Evolutionary conservation across 176 grass and related monocot genomes (phyloP), one percentile per base, ranked within the genome.

Genomic region (Oryza officinalis): DNA sequence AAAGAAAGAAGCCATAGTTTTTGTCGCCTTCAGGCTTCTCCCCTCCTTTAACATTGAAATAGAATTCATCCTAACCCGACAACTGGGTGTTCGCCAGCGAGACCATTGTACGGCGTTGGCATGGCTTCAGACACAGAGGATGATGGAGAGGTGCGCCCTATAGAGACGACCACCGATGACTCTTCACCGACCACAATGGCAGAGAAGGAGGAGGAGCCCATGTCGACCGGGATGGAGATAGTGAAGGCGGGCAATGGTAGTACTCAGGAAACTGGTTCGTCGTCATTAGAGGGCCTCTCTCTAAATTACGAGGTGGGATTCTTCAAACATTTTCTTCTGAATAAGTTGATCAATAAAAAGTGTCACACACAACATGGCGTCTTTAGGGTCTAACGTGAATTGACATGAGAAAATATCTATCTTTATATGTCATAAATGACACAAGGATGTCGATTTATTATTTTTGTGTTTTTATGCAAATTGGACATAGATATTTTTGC

Each of bases 251-350:
- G 81, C 13, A 83, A 85, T 0, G 84, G 80, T 10, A 84, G 80
- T 81, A 86, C 86, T 14, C 78, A 85, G 27, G 81, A 91, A 65
- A 71, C 90, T 8, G 86, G 89, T n/a, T 88, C 88, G 0, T 90
- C 89, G 13, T 82, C 93, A 10, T 2, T 33, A 18, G 90, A 94
- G 67, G 95, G 88, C 15, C 91, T 98, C 41, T 98, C 96, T 28
- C 93, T 98, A 67, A 95, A 98, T 57, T 95, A 93, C 27, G 96
- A 98, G 93, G 96, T 98, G 10, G 18, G 5, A 54, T 73, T 76
- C 31, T 59, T 5, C 11, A 2, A 61, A 35, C 3, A 2, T 22
- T 61, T 78, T 50, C 6, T 28, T 22, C 65, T 89, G 26, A 73
- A 73, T 79, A 15, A 67, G 8, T 72, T 70, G 13, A 15, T 74